Conservation (phyloP, 2,329 filamentous ascomycete genomes). For the Calycina marina region DNA sequence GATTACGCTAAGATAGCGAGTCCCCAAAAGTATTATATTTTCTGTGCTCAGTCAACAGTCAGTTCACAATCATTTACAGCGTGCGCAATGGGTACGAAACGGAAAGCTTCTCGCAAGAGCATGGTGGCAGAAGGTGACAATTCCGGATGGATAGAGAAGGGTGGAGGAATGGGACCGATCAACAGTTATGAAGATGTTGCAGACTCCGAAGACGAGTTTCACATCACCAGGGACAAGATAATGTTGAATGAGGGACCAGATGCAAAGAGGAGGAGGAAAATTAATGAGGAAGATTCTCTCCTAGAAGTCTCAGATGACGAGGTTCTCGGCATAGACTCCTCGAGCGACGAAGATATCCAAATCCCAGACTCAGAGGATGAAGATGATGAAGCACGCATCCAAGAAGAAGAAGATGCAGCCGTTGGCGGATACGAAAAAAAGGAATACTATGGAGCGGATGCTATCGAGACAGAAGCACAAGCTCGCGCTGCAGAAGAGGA, state of each 20-base stretch:
- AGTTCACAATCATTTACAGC: too few relatives aligned
- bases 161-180: constrained; percentile 14
- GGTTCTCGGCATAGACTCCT: constrained; percentile 35
- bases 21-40: too few relatives aligned
- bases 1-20: too few relatives aligned
- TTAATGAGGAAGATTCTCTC: constrained; percentile 44
- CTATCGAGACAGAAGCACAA: constrained; percentile 46
- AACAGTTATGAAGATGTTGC: constrained; percentile 68
- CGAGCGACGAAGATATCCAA: constrained; percentile 26
- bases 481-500: constrained; percentile 88
- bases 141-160: constrained; percentile 8
- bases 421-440: constrained; percentile 81
- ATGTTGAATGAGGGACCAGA: constrained; percentile 68
- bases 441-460: constrained; percentile 87
- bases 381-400: constrained; percentile 37
- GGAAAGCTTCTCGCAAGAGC: constrained; percentile 10
- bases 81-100: constrained; percentile 19
- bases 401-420: constrained; percentile 41
- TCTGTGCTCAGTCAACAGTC: too few relatives aligned
- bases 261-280: constrained; percentile 60
- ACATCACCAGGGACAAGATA: constrained; percentile 73
- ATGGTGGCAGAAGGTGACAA: neutral
- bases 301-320: constrained; percentile 50
- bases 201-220: constrained; percentile 89
- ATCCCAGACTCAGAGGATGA: constrained; percentile 32